Evolutionary conservation across 306 rosid species (phyloP).

Genomic region (Fagus crenata): DNA sequence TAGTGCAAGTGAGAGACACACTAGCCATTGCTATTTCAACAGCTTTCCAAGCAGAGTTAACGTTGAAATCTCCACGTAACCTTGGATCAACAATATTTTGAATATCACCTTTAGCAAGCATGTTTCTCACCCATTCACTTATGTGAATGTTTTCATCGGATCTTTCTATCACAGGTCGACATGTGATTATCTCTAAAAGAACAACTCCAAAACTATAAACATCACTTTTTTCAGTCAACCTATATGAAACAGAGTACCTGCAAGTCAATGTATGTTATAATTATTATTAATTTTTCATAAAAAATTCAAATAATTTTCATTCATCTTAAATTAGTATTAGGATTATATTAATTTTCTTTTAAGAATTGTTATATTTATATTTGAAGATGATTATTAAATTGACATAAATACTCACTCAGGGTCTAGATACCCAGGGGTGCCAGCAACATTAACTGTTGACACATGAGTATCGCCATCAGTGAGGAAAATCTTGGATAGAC

Average conservation of each 20-base stretch:
- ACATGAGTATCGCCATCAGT: conserved; percentile 27
- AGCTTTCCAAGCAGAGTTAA: conserved; percentile 17
- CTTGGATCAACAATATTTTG: conserved; percentile 3
- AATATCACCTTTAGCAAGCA: conserved; percentile 7
- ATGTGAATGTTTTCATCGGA: not conserved
- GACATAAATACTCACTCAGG: conserved; percentile 23
- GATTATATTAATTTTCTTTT: no score
- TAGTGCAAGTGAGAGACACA: not conserved
- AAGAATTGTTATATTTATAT: no score
- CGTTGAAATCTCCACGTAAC: not conserved
- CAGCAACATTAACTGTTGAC: conserved; percentile 23
- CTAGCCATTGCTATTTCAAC: conserved; percentile 26
- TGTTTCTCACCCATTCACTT: not conserved
- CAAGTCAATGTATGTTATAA: not conserved
- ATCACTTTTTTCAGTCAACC: conserved; percentile 9
- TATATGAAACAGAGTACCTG: not conserved
- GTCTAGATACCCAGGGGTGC: conserved; percentile 41
- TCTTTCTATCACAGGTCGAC: not conserved
- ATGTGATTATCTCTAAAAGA: conserved; percentile 11
- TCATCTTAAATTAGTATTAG: no score
- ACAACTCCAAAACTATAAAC: conserved; percentile 24
- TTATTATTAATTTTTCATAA: no score
- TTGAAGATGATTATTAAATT: no score
- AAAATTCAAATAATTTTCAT: no score
- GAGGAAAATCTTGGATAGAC: conserved; percentile 38